Percentiles rank a stretch among this genome's conserved stretches.
phyloP scores from a whole-genome alignment of 164 flowering plant genomes.

The Protea cynaroides region DNA sequence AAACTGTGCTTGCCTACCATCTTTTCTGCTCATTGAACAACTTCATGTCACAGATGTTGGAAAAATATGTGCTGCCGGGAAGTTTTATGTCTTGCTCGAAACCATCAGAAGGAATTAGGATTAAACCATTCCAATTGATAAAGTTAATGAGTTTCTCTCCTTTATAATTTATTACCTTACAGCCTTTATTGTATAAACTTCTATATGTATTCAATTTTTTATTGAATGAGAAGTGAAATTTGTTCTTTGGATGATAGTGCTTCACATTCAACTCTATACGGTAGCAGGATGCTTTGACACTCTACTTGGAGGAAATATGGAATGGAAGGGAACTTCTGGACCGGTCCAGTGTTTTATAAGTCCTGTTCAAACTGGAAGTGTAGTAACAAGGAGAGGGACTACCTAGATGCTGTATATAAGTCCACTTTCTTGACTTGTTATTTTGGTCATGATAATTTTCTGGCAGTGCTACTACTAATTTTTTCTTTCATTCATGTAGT shows the following conservation, averaged over 20 bases:
- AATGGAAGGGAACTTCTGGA: background rate
- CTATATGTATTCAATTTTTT: background rate
- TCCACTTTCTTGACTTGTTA: background rate
- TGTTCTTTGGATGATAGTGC: background rate
- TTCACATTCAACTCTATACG: background rate
- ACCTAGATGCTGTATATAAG: background rate
- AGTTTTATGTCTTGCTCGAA: background rate
- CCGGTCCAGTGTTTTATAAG: background rate
- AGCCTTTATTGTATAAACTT: background rate
- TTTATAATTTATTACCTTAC: background rate
- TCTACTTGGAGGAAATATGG: background rate
- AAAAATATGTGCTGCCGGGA: background rate
- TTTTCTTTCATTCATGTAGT: background rate
- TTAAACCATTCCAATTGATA: too few species aligned
- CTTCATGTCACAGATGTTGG: background rate
- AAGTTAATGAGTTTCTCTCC: background rate
- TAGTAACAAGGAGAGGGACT: background rate
- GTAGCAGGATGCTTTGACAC: background rate
- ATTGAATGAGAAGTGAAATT: background rate
- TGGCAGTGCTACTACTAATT: background rate
- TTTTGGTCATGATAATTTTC: background rate
- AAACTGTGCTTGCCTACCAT: constrained; percentile 1
- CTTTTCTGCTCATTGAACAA: background rate
- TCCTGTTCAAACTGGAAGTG: background rate
- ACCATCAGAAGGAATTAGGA: background rate